phyloP scores from a whole-genome alignment of 148 eudicot genomes.

The Polygonum maritimum region DNA sequence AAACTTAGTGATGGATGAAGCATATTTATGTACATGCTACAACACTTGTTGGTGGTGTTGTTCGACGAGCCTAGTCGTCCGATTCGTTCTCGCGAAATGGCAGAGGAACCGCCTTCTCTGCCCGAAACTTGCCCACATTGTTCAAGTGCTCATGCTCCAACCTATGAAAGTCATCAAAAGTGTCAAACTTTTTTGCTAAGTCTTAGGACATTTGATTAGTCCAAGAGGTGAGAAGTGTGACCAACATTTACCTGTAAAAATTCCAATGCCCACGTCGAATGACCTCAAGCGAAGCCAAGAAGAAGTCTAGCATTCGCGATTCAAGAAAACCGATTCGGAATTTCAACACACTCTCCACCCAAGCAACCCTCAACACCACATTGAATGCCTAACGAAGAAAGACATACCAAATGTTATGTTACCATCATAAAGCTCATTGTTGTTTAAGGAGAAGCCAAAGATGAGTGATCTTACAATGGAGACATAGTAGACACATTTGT shows the following conservation, averaged over 20 bases:
- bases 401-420: neutral
- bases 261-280: slow-evolving; percentile 99
- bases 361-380: slow-evolving; percentile 63
- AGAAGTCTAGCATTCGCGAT: slow-evolving; percentile 59
- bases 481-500: slow-evolving; percentile 62
- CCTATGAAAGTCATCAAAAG: slow-evolving; percentile 22
- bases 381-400: slow-evolving; percentile 45
- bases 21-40: neutral
- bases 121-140: slow-evolving; percentile 83
- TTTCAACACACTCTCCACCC: slow-evolving; percentile 75
- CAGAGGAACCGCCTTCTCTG: slow-evolving; percentile 75
- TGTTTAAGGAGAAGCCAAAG: neutral
- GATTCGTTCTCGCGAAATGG: slow-evolving; percentile 40
- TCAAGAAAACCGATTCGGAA: slow-evolving; percentile 45
- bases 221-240: neutral
- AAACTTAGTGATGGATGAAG: neutral
- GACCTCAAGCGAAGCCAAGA: slow-evolving; percentile 87
- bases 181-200: neutral
- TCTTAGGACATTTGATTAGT: neutral
- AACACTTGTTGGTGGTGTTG: neutral
- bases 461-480: slow-evolving; percentile 58
- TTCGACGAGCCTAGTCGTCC: neutral
- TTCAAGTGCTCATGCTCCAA: slow-evolving; percentile 89
- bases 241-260: slow-evolving; percentile 62
- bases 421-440: neutral